Base-by-base conservation (phyloP, 2,329 filamentous ascomycete genomes). In the Fusarium cyanostomum region DNA sequence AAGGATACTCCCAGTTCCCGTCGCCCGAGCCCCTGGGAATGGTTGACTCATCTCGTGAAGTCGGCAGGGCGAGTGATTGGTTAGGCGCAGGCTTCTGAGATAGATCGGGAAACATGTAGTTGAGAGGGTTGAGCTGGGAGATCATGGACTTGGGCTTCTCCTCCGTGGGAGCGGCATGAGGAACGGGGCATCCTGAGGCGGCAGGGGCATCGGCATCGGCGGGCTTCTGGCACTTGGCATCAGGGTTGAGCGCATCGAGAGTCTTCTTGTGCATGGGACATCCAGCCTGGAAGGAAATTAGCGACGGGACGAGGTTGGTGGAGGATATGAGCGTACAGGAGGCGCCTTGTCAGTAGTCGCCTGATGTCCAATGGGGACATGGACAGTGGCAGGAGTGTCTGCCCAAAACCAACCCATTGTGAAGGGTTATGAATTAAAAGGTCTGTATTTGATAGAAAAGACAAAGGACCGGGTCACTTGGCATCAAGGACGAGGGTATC, bases 1-100 rank as follows among this genome's bases (percentile, higher is more conserved):
- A 97, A 0, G 95, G 95, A 74, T 99, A 99, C 78, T 98, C 95
- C 95, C 95, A 99, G 72, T 92, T 96, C 42, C 88, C 86, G 49
- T 89, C 84, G 43, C 87, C 85, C 58, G 90, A 88, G 71, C 91
- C 92, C 68, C 91, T 91, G n/a, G 95, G 95, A 69, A 99, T 99
- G 1, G 94, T 93, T 1, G 92, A 96, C 27, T 85, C 80, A 77
- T 97, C 93, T 68, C 95, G 91, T 7, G 88, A 85, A 2, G 94
- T 90, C 0, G 94, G 91, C 1, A 99, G 86, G 21, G 84, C 81
- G 24, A 91, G 78, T 5, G 86, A 84, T 77, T 99, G 95, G 62
- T 91, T 82, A 0, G 87, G 81, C 3, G 92, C 88, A 44, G 86
- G 90, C 27, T 88, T 85, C 79, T 98, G 94, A 7, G 94, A 94